Evolutionary conservation across 805 yeast genomes (phyloP), one percentile per base, ranked within the genome.

Genomic region (Candida endomychidarum): DNA sequence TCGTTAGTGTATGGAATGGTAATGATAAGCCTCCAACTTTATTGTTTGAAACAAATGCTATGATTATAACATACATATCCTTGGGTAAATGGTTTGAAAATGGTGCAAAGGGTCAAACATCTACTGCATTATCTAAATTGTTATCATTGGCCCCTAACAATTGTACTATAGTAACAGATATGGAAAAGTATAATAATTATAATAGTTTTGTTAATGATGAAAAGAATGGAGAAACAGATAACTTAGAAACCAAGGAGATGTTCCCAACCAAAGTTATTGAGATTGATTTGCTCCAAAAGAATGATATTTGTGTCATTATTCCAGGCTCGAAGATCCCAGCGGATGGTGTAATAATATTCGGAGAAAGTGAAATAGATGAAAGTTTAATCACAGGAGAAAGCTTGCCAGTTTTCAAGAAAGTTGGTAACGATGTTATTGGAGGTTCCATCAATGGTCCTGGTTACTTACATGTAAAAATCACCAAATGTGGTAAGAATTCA

Each of bases 301-400:
- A 77, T 51, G 99, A 93, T 60, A 71, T 86, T 21, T 83, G 87
- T 0, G 73, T 86, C 12, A 74, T 93, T 2, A 70, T 80, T 33
- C 95, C 98, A 0, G 99, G 99, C 8, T 82, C 82, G 38, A 86
- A 80, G 50, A 75, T 93, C 3, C 96, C 98, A 1, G 89, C 96
- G 1, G 99, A 93, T 68, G 99, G 98, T 34, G 57, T 72, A 6
- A 80, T 95, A 12, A 63, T 84, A 1, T 70, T 71, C 47, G 99
- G 99, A 6, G 76, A 75, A 41, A 77, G 96, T 0, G 96, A 86
- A 53, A 74, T 88, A 22, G 91, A 90, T 55, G 99, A 93, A 61
- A 83, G 96, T 2, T 65, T 90, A 17, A 69, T 93, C 41, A 91
- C 99, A 0, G 99, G 99, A 36, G 99, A 93, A 62, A 78, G 96